Percentiles rank a stretch among this genome's conserved stretches.
phyloP scores from a whole-genome alignment of 805 yeast genomes.

The Kregervanrija pseudodelftensis region DNA sequence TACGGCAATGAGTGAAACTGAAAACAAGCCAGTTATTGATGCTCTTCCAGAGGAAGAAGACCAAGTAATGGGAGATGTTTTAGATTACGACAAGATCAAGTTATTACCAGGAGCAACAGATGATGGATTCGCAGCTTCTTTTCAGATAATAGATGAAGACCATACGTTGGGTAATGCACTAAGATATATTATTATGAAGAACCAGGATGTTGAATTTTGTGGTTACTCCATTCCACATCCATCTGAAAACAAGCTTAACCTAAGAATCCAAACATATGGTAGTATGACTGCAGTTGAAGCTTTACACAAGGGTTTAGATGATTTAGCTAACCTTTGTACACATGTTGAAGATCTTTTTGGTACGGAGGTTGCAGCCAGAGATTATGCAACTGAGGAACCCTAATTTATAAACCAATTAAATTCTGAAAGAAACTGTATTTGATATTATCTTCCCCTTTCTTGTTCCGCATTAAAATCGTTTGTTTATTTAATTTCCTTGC shows the following conservation, averaged over 20 bases:
- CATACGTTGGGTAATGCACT: slow-evolving; percentile 94
- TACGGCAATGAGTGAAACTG: neutral
- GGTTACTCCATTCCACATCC: slow-evolving; percentile 99
- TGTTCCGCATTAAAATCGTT: too few relatives aligned
- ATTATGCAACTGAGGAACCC: slow-evolving; percentile 44
- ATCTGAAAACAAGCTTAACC: slow-evolving; percentile 79
- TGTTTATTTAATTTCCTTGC: too few relatives aligned
- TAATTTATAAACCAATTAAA: slow-evolving; percentile 13
- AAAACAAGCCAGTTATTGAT: slow-evolving; percentile 2
- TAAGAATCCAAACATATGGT: slow-evolving; percentile 92
- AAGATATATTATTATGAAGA: slow-evolving; percentile 92
- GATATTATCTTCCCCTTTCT: too few relatives aligned
- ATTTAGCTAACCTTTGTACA: slow-evolving; percentile 73
- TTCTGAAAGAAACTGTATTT: too few relatives aligned
- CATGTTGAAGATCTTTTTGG: slow-evolving; percentile 71
- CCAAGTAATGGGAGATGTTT: slow-evolving; percentile 33
- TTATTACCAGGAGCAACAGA: slow-evolving; percentile 81
- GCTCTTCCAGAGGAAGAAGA: slow-evolving; percentile 17
- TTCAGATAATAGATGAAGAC: slow-evolving; percentile 89
- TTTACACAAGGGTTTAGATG: slow-evolving; percentile 82
- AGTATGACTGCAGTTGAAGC: slow-evolving; percentile 85
- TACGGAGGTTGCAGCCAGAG: slow-evolving; percentile 48
- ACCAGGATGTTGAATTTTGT: slow-evolving; percentile 96
- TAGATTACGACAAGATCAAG: slow-evolving; percentile 51
- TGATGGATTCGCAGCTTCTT: slow-evolving; percentile 92